phyloP scores from a whole-genome alignment of 2,329 filamentous ascomycete genomes.

The Penicillium thymicola region DNA sequence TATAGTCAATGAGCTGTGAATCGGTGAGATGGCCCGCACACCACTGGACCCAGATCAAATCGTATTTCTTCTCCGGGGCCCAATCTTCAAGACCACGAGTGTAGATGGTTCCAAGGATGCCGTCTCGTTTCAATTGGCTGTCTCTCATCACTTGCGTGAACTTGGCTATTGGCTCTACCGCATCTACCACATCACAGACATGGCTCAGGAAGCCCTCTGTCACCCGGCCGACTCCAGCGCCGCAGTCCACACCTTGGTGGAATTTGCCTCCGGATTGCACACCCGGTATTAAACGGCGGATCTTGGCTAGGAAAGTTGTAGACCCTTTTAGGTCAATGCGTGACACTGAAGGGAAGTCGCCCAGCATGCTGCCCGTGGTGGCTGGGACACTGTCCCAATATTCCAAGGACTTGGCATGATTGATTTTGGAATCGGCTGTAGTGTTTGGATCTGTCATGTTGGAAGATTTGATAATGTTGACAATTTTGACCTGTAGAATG shows the following conservation, averaged over 20 bases:
- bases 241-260: conserved; percentile 54
- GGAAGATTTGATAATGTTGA: neutral
- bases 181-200: conserved; percentile 69
- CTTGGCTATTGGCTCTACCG: conserved; percentile 79
- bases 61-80: conserved; percentile 59
- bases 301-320: conserved; percentile 65
- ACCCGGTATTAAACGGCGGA: conserved; percentile 45
- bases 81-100: conserved; percentile 74
- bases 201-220: conserved; percentile 72
- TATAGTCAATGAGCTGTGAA: conserved; percentile 63
- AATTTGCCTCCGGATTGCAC: conserved; percentile 14
- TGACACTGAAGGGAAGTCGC: conserved; percentile 64
- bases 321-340: conserved; percentile 70
- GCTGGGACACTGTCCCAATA: conserved; percentile 42
- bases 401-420: conserved; percentile 34
- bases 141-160: conserved; percentile 64
- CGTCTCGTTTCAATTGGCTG: conserved; percentile 36
- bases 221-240: conserved; percentile 75
- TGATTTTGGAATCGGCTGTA: conserved; percentile 25
- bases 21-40: conserved; percentile 81
- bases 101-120: conserved; percentile 61
- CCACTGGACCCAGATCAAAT: conserved; percentile 89
- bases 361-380: conserved; percentile 53
- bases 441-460: conserved; percentile 2
- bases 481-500: neutral